Base-by-base conservation (phyloP, 805 yeast genomes). In the Ogataea minuta region DNA sequence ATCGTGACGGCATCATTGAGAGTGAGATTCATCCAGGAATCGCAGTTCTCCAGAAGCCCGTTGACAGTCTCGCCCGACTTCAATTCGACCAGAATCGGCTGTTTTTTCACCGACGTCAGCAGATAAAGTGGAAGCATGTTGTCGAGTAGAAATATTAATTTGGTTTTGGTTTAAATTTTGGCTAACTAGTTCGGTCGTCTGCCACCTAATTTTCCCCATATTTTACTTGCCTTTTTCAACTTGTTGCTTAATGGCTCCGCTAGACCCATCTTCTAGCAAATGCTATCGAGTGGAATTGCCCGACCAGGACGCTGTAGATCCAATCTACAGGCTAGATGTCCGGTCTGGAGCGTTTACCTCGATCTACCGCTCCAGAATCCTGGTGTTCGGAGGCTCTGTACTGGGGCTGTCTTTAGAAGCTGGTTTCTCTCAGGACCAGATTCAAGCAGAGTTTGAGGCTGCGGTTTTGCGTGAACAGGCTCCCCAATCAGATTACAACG, bases 11-110 rank as follows among this genome's bases (percentile, higher is more conserved):
- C 97, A 47, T 89, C 81, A 23, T 72, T 72, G 38, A 93, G 70
- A 2, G 95, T 85, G 49, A 93, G 70, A 62, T 93, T 93, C 99
- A 93, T 93, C 89, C 95, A 86, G 27, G 87, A 81, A 61, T 93
- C 99, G 53, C 95, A 88, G 56, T 86, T 84, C 40, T 79, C 77
- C 44, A 93, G 70, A 41, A 75, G 76, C 35, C 99, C 99, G 55
- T 83, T 84, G 34, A 90, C 70, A 8, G 91, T 81, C 55, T 87
- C 96, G 23, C 98, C 96, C 41, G 84, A 81, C 62, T 93, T 93
- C 57, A 93, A 76, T 62, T 91, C 99, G 34, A 93, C 87, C 56
- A 84, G 73, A 55, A 93, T 74, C 26, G 89, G 84, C 56, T 86
- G 90, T 42, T 87, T 90, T 62, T 89, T 90, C 12, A 96, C 87